phyloP scores from a whole-genome alignment of 805 yeast species.

The Saccharomyces kudriavzevii region DNA sequence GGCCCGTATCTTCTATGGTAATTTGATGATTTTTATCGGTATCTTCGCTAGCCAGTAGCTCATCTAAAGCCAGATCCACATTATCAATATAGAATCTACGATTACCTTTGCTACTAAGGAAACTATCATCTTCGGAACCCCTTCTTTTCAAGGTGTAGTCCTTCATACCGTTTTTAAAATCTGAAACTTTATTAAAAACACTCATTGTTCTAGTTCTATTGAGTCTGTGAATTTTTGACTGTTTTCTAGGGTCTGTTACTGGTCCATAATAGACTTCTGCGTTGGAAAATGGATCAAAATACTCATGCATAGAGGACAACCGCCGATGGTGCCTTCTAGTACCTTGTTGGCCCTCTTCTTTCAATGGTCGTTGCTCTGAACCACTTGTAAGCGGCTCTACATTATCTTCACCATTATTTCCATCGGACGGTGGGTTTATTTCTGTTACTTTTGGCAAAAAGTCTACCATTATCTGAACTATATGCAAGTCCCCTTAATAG shows the following conservation, averaged over 20 bases:
- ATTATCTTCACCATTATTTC: background rate
- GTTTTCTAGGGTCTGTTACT: slow-evolving; percentile 43
- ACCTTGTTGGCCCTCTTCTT: background rate
- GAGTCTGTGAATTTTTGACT: slow-evolving; percentile 16
- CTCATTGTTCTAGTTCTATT: slow-evolving; percentile 55
- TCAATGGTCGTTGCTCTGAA: background rate
- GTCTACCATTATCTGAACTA: background rate
- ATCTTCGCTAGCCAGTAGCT: slow-evolving; percentile 68
- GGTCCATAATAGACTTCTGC: slow-evolving; percentile 69
- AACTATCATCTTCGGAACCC: slow-evolving; percentile 47
- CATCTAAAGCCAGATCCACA: slow-evolving; percentile 62
- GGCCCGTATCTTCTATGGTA: slow-evolving; percentile 78
- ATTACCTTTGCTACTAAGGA: slow-evolving; percentile 31
- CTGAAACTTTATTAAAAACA: slow-evolving; percentile 31
- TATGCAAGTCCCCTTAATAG: background rate
- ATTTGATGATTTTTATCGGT: slow-evolving; percentile 80
- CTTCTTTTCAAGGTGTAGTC: slow-evolving; percentile 31
- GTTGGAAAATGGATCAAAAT: slow-evolving; percentile 52
- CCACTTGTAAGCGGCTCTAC: background rate
- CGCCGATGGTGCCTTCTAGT: slow-evolving; percentile 18
- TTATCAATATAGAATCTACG: slow-evolving; percentile 58
- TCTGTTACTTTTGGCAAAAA: background rate
- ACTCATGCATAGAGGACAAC: slow-evolving; percentile 40
- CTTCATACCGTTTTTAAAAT: slow-evolving; percentile 10
- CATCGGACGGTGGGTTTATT: background rate